Base-by-base conservation (phyloP, 1,284 basidiomycete species). In the Fomitopsis betulina region DNA sequence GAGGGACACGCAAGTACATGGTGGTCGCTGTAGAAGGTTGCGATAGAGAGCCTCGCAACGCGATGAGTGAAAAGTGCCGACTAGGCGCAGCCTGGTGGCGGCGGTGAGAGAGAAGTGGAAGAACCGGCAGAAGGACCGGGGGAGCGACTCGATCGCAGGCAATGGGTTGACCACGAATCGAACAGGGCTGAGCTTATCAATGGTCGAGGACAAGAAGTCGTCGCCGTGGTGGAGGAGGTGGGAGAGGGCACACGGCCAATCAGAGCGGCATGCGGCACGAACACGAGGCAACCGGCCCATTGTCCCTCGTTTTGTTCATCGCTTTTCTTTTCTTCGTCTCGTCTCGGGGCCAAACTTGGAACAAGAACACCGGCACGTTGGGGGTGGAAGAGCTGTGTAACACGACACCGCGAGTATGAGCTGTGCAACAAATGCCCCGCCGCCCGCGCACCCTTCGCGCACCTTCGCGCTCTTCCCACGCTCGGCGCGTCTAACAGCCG, bases 1-100 rank as follows among this genome's bases (percentile, higher is more conserved):
- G 55, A 5, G 67, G 64, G 49, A 68, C 30, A 50, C 62, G 63
- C 52, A 67, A 45, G 57, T 63, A 60, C 69, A 72, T 70, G 54
- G 56, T 51, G 25, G 51, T 51, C 23, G 38, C 35, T 21, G 37
- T 5, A 21, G 51, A 27, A 51, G 53, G 27, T 25, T 25, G 35
- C 39, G 23, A 49, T 21, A 51, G 27, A 50, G 33, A 21, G 21
- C 27, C 39, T 40, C 15, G 55, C 25, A 21, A 56, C 19, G 45
- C 39, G 17, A 32, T 19, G 33, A 42, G 39, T 51, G 54, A 57
- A 45, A 53, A 53, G 19, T 35, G 40, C 37, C 51, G 49, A 51
- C 50, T n/a, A 58, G 53, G 57, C 57, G 30, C 57, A 58, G 57
- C 57, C 53, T 54, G 35, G 53, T 57, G 40, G 51, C 23, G 27